Base-by-base conservation (phyloP, 2,329 filamentous ascomycete species). In the Pestalotiopsis fici region DNA sequence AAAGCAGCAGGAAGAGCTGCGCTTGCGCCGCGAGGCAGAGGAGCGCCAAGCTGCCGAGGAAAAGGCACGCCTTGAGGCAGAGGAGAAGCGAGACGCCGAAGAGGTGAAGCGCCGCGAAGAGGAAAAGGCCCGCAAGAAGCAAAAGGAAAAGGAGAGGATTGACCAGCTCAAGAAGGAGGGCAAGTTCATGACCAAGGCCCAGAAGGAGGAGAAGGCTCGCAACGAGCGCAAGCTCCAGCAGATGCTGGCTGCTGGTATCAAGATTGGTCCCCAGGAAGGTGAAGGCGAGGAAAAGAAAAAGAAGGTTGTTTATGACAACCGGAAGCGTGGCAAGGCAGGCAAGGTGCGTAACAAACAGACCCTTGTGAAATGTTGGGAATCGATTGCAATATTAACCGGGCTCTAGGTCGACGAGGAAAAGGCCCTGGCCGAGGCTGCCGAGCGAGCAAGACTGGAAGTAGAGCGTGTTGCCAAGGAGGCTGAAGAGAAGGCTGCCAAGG, bases 121-220 rank as follows among this genome's bases (percentile, higher is more conserved):
- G 76, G 89, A 90, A 64, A 93, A 89, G 80, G 89, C 90, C 1
- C 81, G 89, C 56, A 95, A 93, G 86, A 96, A 95, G 85, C 92
- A 94, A 75, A 94, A 89, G 77, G 93, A 97, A 75, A 95, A 93
- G 84, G 92, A 95, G 79, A 93, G 88, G 80, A 90, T 95, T 69
- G 93, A 96, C 77, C 91, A 95, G 82, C 87, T 94, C 66, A 96
- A 95, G 87, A 93, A 92, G 79, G 93, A 94, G 78, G 93, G 93
- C 78, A 95, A 93, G 76, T 95, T 92, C 80, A 83, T 95, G 75
- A 95, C 93, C 71, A 95, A 95, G 81, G 93, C 93, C 15, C 93
- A 97, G 78, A 93, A 90, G 76, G 92, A 95, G 74, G 92, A 93
- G 76, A 93, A 94, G 82, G 90, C 91, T 27, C 88, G 90, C 74